Evolutionary conservation across 2,329 filamentous ascomycete genomes (phyloP).

Genomic region (Pyrenochaeta sp.): DNA sequence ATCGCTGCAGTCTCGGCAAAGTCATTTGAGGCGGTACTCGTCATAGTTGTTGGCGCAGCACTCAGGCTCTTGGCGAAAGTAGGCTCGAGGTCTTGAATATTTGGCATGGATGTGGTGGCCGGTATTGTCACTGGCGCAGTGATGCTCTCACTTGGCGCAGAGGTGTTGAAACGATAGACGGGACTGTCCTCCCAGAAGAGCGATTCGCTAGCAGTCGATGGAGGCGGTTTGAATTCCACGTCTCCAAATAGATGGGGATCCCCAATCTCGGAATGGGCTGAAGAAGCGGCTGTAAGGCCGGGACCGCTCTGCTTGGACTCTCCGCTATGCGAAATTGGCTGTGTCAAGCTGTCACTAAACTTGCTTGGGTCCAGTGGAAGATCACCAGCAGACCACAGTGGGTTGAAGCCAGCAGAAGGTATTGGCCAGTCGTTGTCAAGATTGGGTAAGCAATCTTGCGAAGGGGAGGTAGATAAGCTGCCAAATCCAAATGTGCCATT

Average conservation of each 20-base stretch:
- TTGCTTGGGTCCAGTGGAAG: slow-evolving; percentile 51
- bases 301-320: slow-evolving; percentile 52
- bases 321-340: slow-evolving; percentile 52
- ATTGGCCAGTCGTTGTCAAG: slow-evolving; percentile 47
- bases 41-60: slow-evolving; percentile 31
- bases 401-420: slow-evolving; percentile 46
- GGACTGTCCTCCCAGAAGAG: slow-evolving; percentile 51
- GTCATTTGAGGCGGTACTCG: slow-evolving; percentile 30
- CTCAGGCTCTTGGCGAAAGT: slow-evolving; percentile 40
- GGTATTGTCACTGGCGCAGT: slow-evolving; percentile 36
- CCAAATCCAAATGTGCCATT: slow-evolving; percentile 43
- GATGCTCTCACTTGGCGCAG: slow-evolving; percentile 32
- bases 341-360: slow-evolving; percentile 43
- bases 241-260: slow-evolving; percentile 46
- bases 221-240: slow-evolving; percentile 43
- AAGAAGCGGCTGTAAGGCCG: slow-evolving; percentile 51
- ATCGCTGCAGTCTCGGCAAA: slow-evolving; percentile 42
- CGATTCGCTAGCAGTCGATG: slow-evolving; percentile 42
- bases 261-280: slow-evolving; percentile 52
- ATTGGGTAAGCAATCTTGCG: slow-evolving; percentile 48
- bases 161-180: slow-evolving; percentile 41
- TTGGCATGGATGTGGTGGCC: slow-evolving; percentile 26
- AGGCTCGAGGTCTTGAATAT: slow-evolving; percentile 37
- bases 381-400: slow-evolving; percentile 51
- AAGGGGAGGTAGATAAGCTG: slow-evolving; percentile 51